Percentiles rank a stretch among this genome's conserved stretches.
These are phyloP conservation scores for Cystoisospora suis DNA, from an alignment of 169 alveolate genomes.

Conservation along the genomic window DNA sequence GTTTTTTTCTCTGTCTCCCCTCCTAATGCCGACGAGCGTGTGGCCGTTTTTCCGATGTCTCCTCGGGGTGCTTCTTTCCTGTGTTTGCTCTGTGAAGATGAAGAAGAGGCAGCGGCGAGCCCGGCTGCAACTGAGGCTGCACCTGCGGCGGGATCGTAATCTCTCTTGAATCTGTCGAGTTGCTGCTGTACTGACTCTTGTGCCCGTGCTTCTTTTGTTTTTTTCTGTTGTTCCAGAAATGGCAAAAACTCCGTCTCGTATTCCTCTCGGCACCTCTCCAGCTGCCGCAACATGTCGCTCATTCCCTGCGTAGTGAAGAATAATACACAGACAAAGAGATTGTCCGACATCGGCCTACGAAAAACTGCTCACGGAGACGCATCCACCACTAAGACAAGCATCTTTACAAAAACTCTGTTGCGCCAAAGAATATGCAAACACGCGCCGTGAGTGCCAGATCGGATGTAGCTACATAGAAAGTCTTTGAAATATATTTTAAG, in stretches of 20 bases:
- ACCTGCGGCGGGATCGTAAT: neutral
- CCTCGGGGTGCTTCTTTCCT: neutral
- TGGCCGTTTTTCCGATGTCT: too few species aligned
- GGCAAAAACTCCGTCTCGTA: conserved; percentile 7
- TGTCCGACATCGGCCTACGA: neutral
- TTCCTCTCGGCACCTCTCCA: neutral
- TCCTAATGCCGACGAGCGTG: neutral
- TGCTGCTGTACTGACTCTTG: neutral
- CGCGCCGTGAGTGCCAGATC: neutral
- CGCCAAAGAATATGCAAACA: neutral
- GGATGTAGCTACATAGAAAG: neutral
- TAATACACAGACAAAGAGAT: neutral
- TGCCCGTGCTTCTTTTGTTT: neutral
- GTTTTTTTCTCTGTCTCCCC: neutral
- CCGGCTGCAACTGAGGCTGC: neutral
- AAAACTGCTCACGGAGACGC: too few species aligned
- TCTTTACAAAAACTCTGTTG: too few species aligned
- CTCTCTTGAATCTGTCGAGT: neutral
- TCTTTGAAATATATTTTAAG: neutral
- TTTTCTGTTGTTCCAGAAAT: neutral
- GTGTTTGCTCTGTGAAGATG: neutral
- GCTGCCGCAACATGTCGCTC: neutral
- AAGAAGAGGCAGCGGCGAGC: neutral
- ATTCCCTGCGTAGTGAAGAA: conserved; percentile 25
- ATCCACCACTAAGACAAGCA: too few species aligned